These are phyloP conservation scores for Tetrapyrgos nigripes DNA, from an alignment of 1,284 basidiomycete genomes.

Conservation along the genomic window DNA sequence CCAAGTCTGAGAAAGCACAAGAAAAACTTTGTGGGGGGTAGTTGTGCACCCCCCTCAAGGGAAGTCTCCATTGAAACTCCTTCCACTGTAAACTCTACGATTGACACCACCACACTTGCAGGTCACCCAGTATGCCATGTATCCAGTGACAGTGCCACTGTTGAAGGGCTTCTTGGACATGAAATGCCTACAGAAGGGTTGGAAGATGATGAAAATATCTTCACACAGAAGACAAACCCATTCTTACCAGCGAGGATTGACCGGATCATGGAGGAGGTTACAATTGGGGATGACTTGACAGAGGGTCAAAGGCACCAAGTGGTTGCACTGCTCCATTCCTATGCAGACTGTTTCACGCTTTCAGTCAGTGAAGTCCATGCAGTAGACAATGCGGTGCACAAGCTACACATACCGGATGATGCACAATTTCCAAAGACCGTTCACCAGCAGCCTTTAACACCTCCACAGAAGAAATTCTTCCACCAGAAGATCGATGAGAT, in stretches of 20 bases:
- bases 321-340: conserved; percentile 20
- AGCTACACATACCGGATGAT: conserved; percentile 24
- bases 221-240: not conserved
- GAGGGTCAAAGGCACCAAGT: conserved; percentile 19
- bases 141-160: not conserved
- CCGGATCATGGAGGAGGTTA: conserved; percentile 23
- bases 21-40: no score
- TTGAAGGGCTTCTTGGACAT: conserved; percentile 22
- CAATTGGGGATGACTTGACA: conserved; percentile 29
- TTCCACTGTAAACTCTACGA: no score
- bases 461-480: conserved; percentile 34
- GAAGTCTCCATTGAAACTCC: no score
- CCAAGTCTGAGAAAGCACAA: no score
- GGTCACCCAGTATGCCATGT: no score
- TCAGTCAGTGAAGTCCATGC: conserved; percentile 32
- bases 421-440: conserved; percentile 15
- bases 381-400: conserved; percentile 28
- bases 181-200: not conserved
- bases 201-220: conserved; percentile 24
- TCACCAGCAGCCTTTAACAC: conserved; percentile 28
- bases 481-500: conserved; percentile 37
- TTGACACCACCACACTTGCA: no score
- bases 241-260: not conserved
- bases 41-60: no score
- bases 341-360: conserved; percentile 36